Conservation (phyloP, 306 rosid genomes). For the Gastrolobium villosum region DNA sequence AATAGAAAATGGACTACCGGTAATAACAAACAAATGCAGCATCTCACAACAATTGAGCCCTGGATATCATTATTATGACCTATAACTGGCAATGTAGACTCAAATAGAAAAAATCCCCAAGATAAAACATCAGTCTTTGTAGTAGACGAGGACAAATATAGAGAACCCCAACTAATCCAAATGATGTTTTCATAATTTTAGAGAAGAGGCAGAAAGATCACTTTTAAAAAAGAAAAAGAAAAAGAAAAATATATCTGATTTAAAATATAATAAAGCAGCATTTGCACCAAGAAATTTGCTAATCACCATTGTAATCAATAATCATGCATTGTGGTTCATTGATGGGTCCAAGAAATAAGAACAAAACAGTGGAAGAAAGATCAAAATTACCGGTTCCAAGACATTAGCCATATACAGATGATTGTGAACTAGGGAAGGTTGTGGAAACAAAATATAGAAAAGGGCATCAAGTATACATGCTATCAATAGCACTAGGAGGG, state of each 20-base stretch:
- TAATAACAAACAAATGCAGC: not conserved
- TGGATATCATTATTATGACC: slow-evolving; percentile 24
- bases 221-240: not conserved
- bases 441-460: slow-evolving; percentile 7
- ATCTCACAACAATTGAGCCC: slow-evolving; percentile 4
- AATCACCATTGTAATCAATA: not conserved
- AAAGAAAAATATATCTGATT: not conserved
- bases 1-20: slow-evolving; percentile 15
- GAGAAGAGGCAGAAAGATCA: not conserved
- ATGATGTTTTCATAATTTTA: not conserved
- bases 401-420: not conserved
- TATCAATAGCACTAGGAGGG: not conserved
- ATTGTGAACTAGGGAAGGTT: slow-evolving; percentile 1
- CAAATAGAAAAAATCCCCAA: slow-evolving; percentile 17
- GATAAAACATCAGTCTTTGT: not conserved
- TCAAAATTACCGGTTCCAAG: not conserved
- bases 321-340: not conserved
- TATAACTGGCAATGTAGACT: not conserved
- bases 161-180: slow-evolving; percentile 7
- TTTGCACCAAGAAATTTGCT: not conserved
- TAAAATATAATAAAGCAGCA: not conserved
- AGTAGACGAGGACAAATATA: not conserved
- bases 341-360: slow-evolving; percentile 11
- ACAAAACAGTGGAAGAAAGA: not conserved
- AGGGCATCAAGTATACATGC: not conserved